phyloP scores from a whole-genome alignment of 2,329 filamentous ascomycete species.

The Tympanopsis confertula region DNA sequence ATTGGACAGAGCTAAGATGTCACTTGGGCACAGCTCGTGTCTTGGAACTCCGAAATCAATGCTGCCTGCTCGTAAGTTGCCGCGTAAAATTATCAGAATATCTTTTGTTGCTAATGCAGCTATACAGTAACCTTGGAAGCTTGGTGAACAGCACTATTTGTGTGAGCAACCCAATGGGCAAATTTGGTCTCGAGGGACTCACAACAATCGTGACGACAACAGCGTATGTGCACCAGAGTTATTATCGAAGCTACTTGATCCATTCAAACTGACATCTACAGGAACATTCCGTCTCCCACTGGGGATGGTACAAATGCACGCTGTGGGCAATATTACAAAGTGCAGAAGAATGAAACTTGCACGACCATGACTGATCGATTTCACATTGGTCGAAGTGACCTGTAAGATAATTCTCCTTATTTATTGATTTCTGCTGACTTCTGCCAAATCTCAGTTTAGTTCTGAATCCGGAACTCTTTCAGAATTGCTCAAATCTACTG shows the following conservation, averaged over 20 bases:
- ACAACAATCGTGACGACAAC: neutral
- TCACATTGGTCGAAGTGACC: neutral
- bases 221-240: neutral
- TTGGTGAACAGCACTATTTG: too few relatives aligned
- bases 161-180: too few relatives aligned
- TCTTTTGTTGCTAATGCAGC: too few relatives aligned
- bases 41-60: too few relatives aligned
- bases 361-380: neutral
- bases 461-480: neutral
- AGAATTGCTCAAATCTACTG: neutral
- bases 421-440: neutral
- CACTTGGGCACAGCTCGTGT: too few relatives aligned
- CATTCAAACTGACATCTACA: neutral
- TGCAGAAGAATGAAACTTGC: neutral
- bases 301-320: neutral
- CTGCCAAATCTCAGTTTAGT: neutral
- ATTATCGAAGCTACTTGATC: neutral
- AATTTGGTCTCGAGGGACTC: too few relatives aligned
- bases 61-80: too few relatives aligned
- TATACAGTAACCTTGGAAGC: too few relatives aligned
- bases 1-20: too few relatives aligned
- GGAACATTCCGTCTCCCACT: neutral
- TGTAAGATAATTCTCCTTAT: neutral
- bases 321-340: neutral
- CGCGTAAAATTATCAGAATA: too few relatives aligned